Conservation (phyloP, 202 grass and related monocot species). For the Zoysia matrella region DNA sequence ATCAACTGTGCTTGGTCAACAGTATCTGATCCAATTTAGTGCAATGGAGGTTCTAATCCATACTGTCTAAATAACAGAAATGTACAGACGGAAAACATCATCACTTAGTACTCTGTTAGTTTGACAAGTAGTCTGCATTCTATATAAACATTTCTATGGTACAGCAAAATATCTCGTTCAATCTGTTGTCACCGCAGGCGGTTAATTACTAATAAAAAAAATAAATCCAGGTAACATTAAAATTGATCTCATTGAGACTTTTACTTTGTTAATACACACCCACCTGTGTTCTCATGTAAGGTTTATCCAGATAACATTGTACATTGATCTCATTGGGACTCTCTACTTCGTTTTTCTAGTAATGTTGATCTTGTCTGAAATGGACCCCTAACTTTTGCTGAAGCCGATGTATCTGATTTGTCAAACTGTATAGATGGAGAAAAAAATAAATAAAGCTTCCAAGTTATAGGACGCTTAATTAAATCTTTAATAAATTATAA, state of each 20-base stretch:
- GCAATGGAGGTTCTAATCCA: background rate
- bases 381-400: background rate
- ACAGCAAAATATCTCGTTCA: background rate
- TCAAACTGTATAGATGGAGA: background rate
- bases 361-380: background rate
- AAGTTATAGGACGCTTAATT: background rate
- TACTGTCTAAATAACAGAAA: constrained; percentile 16
- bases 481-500: background rate
- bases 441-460: background rate
- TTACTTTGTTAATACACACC: background rate
- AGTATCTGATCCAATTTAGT: background rate
- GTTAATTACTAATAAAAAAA: background rate
- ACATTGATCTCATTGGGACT: background rate
- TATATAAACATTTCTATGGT: constrained; percentile 1
- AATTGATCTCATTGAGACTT: background rate
- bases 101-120: background rate
- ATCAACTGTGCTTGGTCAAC: background rate
- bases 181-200: background rate
- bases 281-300: constrained; percentile 5
- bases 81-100: background rate
- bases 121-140: background rate
- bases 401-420: background rate
- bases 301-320: background rate
- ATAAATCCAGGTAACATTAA: constrained; percentile 1
- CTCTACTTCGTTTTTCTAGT: background rate